Evolutionary conservation across 139 green algal species (phyloP), one percentile per base, ranked within the genome.

Genomic region (Astrephomene gubernaculifera): DNA sequence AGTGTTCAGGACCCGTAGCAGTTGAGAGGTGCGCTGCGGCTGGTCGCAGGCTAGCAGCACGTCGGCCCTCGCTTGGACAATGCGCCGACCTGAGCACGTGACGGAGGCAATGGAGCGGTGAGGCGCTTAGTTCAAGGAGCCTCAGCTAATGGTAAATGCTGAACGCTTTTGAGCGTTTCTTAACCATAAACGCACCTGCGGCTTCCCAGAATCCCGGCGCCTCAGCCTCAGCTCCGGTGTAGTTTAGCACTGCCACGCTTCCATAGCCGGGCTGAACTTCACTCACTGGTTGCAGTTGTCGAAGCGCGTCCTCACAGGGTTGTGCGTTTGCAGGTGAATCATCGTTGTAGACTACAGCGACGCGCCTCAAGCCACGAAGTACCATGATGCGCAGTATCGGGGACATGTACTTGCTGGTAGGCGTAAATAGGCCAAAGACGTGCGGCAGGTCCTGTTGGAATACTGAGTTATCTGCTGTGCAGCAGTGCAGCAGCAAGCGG

Each of bases 401-500:
- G 27, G 27, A 54, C 27, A 39, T 82, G 54, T 82, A 71, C 27
- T 22, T n/a, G 45, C 38, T 61, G 31, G 75, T 36, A 2, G 75
- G 54, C 2, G 75, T 60, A 57, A 82, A 82, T 12, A 82, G n/a
- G 17, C 75, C 75, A 39, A 45, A 82, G 38, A 82, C 75, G n/a
- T 71, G 75, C 27, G 54, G 41, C 57, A 71, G 39, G 38, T 45
- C 39, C 39, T 43, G 38, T 17, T 49, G n/a, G 39, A 72, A 83
- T 2, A 83, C 76, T 19, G 60, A 71, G 29, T 83, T 60, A 21
- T 60, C 60, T 21, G 76, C 76, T n/a, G 76, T 72, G 29, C 76
- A 83, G 76, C 76, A 83, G 60, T 83, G 76, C 60, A 83, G 41
- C 17, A 83, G 41, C 8, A 83, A 24, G 2, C 76, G 76, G 7